Base-by-base conservation (phyloP, 2,329 filamentous ascomycete genomes). In the Monosporascus sp. region DNA sequence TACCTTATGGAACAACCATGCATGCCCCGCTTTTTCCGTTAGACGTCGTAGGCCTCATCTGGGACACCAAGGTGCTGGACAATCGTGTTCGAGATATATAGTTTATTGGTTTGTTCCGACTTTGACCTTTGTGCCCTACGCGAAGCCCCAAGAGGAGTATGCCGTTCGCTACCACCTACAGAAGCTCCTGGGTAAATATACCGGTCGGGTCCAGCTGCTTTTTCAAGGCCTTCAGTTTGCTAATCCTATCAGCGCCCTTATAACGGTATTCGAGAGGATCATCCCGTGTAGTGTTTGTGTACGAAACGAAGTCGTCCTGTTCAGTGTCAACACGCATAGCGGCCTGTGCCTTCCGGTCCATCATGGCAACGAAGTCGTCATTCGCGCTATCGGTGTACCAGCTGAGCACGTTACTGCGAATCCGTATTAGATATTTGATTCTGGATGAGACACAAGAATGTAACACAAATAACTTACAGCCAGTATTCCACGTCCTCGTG, bases 171-270 rank as follows among this genome's bases (percentile, higher is more conserved):
- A 31, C 9, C 27, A 5, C 27, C 27, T 11, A 31, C 9, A 45
- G 42, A 11, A 45, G 24, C 24, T 45, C 20, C 42, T 17, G 4
- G 31, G 56, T 54, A 37, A 66, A 66, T 9, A 62, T 54, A 1
- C 60, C 62, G 9, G 51, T 50, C 5, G 63, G 59, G 51, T 67
- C 65, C 59, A 61, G 63, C 44, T 53, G 54, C 38, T 47, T 62
- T 55, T 67, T 67, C 48, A 67, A 44, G 1, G 46, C 52, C 20
- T 53, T 56, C 15, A 67, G 49, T 31, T 57, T 64, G n/a, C 57
- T 51, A 15, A 65, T 31, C 42, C 47, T 56, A 14, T 47, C 48
- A 3, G 20, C 54, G 49, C 52, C 61, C 51, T 52, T 51, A 44
- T 51, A 62, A 6, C 59, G 54, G 27, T 52, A 47, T 49, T 55